These are phyloP conservation scores for Aspergillus fischeri DNA, from an alignment of 2,329 filamentous ascomycete genomes.

Conservation along the genomic window DNA sequence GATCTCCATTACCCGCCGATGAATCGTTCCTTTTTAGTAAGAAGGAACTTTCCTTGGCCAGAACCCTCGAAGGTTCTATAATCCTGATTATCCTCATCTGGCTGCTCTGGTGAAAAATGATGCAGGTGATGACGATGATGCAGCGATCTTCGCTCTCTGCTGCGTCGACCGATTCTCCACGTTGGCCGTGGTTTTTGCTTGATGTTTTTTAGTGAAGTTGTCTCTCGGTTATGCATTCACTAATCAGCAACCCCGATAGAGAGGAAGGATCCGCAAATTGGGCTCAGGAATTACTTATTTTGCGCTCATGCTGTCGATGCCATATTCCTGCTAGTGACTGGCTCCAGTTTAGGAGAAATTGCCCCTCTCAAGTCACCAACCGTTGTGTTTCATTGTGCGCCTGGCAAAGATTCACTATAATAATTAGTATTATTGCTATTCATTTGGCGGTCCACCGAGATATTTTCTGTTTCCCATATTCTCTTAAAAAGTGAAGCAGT, in stretches of 20 bases:
- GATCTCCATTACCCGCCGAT: not conserved
- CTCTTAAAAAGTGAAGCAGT: not conserved
- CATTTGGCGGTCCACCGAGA: not conserved
- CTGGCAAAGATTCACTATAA: not conserved
- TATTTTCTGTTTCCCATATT: not conserved
- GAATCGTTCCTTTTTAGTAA: not conserved
- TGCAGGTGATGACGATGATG: conserved; percentile 1
- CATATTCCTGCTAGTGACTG: conserved; percentile 16
- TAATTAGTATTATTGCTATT: not conserved
- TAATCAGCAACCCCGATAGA: conserved; percentile 1
- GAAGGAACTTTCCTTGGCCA: not conserved
- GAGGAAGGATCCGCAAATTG: conserved; percentile 18
- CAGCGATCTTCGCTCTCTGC: not conserved
- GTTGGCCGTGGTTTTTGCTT: not conserved
- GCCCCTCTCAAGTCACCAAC: conserved; percentile 13
- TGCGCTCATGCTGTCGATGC: conserved; percentile 18
- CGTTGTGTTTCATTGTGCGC: conserved; percentile 7
- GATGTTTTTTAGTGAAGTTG: not conserved
- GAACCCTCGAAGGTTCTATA: not conserved
- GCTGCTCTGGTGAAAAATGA: not conserved
- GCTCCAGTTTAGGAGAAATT: conserved; percentile 12
- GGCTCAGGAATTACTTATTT: conserved; percentile 19
- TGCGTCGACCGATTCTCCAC: not conserved
- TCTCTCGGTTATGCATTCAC: conserved; percentile 1
- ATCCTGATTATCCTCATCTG: not conserved